Evolutionary conservation across 108 stramenopile genomes (phyloP), one percentile per base, ranked within the genome.

Genomic region (Discostella stelligeroides): DNA sequence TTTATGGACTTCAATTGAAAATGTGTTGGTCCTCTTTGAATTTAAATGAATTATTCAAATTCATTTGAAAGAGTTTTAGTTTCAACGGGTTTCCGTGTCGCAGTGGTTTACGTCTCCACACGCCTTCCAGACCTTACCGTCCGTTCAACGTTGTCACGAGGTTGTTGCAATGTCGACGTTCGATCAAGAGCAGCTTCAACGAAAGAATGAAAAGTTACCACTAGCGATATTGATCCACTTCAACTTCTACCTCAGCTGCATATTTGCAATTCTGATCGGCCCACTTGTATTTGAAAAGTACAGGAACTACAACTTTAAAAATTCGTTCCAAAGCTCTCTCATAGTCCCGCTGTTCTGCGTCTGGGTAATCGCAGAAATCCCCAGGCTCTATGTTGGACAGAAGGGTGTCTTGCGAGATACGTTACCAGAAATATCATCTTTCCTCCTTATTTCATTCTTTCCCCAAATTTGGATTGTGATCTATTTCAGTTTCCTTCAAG

Each of bases 401-500:
- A 71, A 48, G 48, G 77, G 77, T 27, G 23, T 72, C 24, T 41
- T 79, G 39, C 29, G 59, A 5, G 77, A 79, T 17, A 60, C 53
- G 51, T 49, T 75, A 23, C 77, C 77, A 1, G 70, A 79, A 37
- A 30, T 79, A 25, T 59, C 61, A 11, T 60, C 66, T 15, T 79
- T 72, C 53, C 40, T 79, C 0, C 54, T 79, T 7, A 48, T 79
- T 18, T 67, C 70, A 41, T 58, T 61, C 51, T 72, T 79, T 30
- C 77, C 77, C n/a, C 70, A 79, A 56, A 21, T 63, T 18, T 71
- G 64, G 27, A 63, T 56, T 29, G 60, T 62, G 15, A 13, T 72
- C 0, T 79, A 72, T 53, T 17, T 79, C 28, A 60, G 77, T 60
- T 79, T 72, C 38, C 45, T 79, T 7, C 77, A 79, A 68, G 77